Percentiles rank a stretch among this genome's conserved stretches.
phyloP scores from a whole-genome alignment of 805 yeast species.

The Saturnispora saitoi region DNA sequence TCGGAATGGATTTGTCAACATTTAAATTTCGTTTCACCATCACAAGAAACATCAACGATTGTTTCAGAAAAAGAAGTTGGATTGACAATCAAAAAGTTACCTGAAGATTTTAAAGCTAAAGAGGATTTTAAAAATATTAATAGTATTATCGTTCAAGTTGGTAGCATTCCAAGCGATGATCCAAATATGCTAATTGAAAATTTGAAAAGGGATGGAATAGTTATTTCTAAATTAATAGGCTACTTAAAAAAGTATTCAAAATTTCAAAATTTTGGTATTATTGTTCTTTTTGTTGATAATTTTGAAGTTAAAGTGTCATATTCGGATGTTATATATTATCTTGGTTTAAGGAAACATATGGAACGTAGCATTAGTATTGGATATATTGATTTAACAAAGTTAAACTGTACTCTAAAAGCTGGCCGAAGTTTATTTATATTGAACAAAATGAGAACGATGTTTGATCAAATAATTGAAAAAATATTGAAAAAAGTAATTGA shows the following conservation, averaged over 20 bases:
- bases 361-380: conserved; percentile 5
- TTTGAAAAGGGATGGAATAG: conserved; percentile 9
- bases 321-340: conserved; percentile 3
- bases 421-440: neutral
- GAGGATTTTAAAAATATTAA: conserved; percentile 33
- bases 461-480: conserved; percentile 2
- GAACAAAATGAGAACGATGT: neutral
- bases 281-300: conserved; percentile 11
- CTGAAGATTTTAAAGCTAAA: conserved; percentile 31
- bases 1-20: conserved; percentile 20
- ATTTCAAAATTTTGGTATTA: conserved; percentile 6
- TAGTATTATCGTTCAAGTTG: conserved; percentile 45
- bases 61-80: conserved; percentile 1
- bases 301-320: conserved; percentile 1
- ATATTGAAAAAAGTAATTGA: conserved; percentile 1
- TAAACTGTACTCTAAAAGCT: neutral
- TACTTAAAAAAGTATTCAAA: conserved; percentile 7
- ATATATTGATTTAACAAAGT: conserved; percentile 5
- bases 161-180: conserved; percentile 24
- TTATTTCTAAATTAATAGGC: conserved; percentile 7
- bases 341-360: conserved; percentile 1
- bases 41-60: neutral
- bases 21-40: conserved; percentile 7
- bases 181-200: neutral
- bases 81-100: conserved; percentile 35